Percentiles rank a stretch among this genome's conserved stretches.
phyloP scores from a whole-genome alignment of 495 filamentous ascomycete genomes.

The Neurospora sp. region DNA sequence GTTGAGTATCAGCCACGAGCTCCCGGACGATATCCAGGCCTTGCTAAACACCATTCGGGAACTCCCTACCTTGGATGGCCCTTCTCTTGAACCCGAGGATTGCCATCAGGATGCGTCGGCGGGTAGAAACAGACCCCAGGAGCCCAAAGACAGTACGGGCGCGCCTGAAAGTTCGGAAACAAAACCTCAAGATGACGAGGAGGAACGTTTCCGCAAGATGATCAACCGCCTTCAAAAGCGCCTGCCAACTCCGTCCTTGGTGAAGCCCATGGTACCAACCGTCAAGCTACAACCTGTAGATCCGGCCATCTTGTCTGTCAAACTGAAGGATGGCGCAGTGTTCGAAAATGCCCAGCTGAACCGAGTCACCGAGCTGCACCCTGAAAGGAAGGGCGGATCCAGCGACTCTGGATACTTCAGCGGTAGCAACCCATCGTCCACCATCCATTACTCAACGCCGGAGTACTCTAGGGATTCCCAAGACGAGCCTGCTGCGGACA shows the following conservation, averaged over 20 bases:
- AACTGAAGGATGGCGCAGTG: conserved; percentile 6
- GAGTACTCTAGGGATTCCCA: background rate
- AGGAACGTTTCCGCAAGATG: conserved; percentile 13
- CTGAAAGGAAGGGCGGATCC: background rate
- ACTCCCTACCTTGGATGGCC: background rate
- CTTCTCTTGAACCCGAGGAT: background rate
- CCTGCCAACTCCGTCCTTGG: background rate
- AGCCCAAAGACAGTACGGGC: background rate
- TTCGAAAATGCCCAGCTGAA: background rate
- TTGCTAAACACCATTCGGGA: background rate
- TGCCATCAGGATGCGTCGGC: background rate
- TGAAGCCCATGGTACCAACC: background rate
- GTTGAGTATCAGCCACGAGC: background rate
- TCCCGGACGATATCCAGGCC: conserved; percentile 3
- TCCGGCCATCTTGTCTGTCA: conserved; percentile 14
- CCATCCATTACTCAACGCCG: background rate
- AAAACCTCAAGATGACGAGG: background rate
- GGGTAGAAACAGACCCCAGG: background rate
- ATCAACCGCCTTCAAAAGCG: conserved; percentile 11
- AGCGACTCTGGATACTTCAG: conserved; percentile 13
- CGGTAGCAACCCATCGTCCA: background rate
- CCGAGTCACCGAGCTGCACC: background rate
- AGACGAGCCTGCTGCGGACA: background rate
- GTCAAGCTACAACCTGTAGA: background rate
- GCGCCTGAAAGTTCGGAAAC: background rate